Evolutionary conservation across 768 basidiomycete species (phyloP).

Genomic region (Auricularia sp.): DNA sequence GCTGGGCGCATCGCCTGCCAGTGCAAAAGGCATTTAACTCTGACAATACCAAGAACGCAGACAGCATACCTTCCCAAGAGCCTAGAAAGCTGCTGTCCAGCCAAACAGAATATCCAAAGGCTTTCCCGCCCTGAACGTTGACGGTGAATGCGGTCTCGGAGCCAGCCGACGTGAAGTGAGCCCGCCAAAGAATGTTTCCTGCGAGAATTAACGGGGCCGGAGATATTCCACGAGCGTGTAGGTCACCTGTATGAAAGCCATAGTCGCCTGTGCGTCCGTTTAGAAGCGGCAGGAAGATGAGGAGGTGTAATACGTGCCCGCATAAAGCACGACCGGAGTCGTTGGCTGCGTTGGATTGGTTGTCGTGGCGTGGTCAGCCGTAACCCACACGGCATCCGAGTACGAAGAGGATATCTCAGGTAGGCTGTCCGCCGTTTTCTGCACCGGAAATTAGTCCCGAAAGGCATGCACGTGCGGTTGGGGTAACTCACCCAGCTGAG

Average conservation of each 20-base stretch:
- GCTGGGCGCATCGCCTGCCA: background rate
- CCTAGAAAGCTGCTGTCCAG: constrained; percentile 41
- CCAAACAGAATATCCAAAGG: constrained; percentile 44
- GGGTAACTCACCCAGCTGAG: background rate
- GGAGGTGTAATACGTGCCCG: too few species aligned
- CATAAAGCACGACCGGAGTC: constrained; percentile 59
- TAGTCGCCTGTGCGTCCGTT: constrained; percentile 32
- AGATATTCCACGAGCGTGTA: too few species aligned
- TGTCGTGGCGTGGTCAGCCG: constrained; percentile 60
- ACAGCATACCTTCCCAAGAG: constrained; percentile 15
- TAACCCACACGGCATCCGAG: constrained; percentile 54
- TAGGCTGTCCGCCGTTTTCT: constrained; percentile 63
- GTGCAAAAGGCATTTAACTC: too few species aligned
- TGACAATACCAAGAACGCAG: too few species aligned
- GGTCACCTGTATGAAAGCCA: constrained; percentile 14
- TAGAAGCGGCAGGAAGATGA: too few species aligned
- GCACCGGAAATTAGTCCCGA: background rate
- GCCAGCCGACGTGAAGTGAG: constrained; percentile 56
- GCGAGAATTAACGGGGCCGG: too few species aligned
- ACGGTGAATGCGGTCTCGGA: constrained; percentile 35
- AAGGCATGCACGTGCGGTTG: background rate
- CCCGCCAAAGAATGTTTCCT: constrained; percentile 50
- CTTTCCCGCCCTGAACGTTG: constrained; percentile 34
- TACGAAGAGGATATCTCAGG: constrained; percentile 55
- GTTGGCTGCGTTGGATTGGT: constrained; percentile 60